Base-by-base conservation (phyloP, 805 yeast genomes). In the Candida sakaeoensis region DNA sequence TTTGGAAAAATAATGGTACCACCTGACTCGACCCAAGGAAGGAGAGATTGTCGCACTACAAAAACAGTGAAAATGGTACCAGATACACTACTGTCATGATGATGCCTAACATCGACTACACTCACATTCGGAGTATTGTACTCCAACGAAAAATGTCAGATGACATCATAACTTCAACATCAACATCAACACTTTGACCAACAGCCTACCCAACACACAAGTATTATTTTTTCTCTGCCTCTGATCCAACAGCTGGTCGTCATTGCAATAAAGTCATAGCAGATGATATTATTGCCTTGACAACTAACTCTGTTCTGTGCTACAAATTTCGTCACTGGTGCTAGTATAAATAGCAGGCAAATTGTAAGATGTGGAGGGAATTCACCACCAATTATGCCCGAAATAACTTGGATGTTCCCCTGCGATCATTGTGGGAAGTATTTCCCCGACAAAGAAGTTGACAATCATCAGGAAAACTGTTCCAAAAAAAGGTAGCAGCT, bases 91-190 rank as follows among this genome's bases (percentile, higher is more conserved):
- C 24, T 23, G 25, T 8, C 10, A 10, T 23, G 9, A 23, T 10
- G 10, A 8, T 23, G 8, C 9, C 9, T 23, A 23, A 10, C 25
- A 23, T 23, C 10, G 8, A 23, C n/a, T n/a, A n/a, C n/a, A n/a
- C n/a, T 27, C 30, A 12, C 30, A 29, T 8, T 24, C 37, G 37
- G 37, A 34, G 37, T 34, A 24, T 19, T 34, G 37, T 34, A 24
- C 16, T 25, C 37, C 37, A 34, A 33, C 7, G 6, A 8, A 8
- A 27, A 27, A 27, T n/a, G 14, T 27, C 30, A 27, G 30, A 31
- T 32, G 35, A 32, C 35, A 32, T 32, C 35, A 32, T 28, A 8
- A 15, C n/a, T 23, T 23, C 25, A 23, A 23, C 25, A 23, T 8
- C 8, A 8, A 23, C 25, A 23, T 23, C 25, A 8, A 23, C 10